phyloP scores from a whole-genome alignment of 805 yeast species.

The Candida yuanshanica region DNA sequence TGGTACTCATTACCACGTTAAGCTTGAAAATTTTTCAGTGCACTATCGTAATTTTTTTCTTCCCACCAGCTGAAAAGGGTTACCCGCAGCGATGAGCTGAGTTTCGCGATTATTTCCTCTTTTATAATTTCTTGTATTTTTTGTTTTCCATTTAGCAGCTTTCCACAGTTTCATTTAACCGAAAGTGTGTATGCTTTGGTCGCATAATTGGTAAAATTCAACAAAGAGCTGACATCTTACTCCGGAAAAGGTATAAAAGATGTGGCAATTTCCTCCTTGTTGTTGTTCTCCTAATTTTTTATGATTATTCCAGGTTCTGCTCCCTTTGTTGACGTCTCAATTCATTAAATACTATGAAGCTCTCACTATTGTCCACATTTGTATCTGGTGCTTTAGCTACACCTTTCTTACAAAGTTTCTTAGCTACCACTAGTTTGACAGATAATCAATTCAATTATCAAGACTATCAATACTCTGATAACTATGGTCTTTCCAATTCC shows the following conservation, averaged over 20 bases:
- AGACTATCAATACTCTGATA: not conserved
- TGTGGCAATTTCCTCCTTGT: too few species aligned
- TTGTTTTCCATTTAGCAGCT: too few species aligned
- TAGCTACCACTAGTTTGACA: not conserved
- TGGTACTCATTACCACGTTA: too few species aligned
- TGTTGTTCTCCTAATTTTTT: too few species aligned
- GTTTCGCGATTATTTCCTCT: constrained; percentile 2
- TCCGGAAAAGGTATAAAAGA: too few species aligned
- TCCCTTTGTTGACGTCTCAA: too few species aligned
- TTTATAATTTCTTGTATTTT: not conserved
- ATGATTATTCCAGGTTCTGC: too few species aligned
- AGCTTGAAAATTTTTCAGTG: constrained; percentile 3
- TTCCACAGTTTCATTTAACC: not conserved
- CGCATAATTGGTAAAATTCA: too few species aligned
- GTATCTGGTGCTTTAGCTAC: not conserved
- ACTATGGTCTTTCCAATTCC: not conserved
- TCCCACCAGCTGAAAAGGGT: too few species aligned
- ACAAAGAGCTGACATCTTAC: too few species aligned
- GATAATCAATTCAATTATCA: not conserved
- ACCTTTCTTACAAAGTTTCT: not conserved
- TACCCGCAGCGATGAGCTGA: constrained; percentile 5
- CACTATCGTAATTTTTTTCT: too few species aligned
- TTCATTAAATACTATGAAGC: not conserved
- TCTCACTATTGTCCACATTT: not conserved
- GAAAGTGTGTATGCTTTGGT: too few species aligned